Conservation (phyloP, 2,329 filamentous ascomycete species). For the Fusarium bactridioides region DNA sequence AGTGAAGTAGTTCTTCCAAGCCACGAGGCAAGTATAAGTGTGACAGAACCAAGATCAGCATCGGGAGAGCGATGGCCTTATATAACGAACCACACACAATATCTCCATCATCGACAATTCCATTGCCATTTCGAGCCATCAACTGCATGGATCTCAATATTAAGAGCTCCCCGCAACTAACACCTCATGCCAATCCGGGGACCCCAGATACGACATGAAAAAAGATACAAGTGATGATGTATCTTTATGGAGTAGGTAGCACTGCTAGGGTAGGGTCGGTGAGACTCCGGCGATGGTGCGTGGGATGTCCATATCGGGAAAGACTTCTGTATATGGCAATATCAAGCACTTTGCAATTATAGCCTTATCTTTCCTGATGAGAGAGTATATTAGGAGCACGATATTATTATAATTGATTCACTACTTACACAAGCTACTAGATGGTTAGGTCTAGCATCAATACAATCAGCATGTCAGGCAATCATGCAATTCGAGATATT, state of each 20-base stretch:
- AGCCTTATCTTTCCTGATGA: not conserved
- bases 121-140: not conserved
- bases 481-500: not conserved
- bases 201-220: conserved; percentile 30
- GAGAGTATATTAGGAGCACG: not conserved
- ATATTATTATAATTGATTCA: not conserved
- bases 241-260: not conserved
- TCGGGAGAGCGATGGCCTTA: not conserved
- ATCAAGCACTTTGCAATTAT: conserved; percentile 1
- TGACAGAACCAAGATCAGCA: not conserved
- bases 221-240: not conserved
- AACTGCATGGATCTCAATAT: not conserved
- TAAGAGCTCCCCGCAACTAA: not conserved
- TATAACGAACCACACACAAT: not conserved
- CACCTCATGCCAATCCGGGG: conserved; percentile 29
- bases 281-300: conserved; percentile 15
- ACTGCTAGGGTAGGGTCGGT: not conserved
- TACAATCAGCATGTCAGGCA: not conserved
- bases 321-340: conserved; percentile 21
- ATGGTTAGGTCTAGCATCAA: not conserved
- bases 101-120: not conserved
- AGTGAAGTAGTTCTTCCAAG: not conserved
- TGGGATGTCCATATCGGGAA: conserved; percentile 4
- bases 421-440: too few species aligned
- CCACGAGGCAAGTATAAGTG: not conserved